phyloP scores from a whole-genome alignment of 495 filamentous ascomycete species.

The Pseudevernia furfuracea region DNA sequence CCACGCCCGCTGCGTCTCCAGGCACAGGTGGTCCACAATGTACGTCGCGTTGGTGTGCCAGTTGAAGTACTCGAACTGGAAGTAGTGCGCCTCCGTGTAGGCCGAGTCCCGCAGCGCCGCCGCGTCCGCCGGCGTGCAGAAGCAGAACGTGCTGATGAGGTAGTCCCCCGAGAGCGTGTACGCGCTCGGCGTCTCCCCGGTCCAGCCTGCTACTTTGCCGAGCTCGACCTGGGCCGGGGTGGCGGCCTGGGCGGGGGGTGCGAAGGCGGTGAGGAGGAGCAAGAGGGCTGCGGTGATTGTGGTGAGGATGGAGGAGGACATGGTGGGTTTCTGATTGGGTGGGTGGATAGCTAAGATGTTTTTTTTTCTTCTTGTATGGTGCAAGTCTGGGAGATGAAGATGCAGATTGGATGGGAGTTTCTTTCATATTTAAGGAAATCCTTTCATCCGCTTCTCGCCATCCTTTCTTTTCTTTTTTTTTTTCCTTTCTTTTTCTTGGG shows the following conservation, averaged over 20 bases:
- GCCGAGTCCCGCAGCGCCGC: background rate
- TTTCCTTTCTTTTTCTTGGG: too few species aligned
- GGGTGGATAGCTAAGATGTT: too few species aligned
- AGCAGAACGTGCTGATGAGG: slow-evolving; percentile 9
- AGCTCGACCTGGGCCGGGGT: background rate
- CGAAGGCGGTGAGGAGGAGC: background rate
- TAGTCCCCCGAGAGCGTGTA: background rate
- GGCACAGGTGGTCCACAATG: background rate
- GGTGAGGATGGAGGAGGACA: background rate
- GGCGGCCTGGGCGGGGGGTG: background rate
- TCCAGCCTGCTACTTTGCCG: background rate
- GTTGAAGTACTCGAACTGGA: slow-evolving; percentile 15
- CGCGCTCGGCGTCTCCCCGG: background rate
- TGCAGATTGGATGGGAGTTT: too few species aligned
- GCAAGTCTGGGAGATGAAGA: too few species aligned
- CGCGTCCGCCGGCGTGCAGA: slow-evolving; percentile 5
- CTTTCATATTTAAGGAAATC: too few species aligned
- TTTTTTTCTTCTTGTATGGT: background rate
- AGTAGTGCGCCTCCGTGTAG: background rate
- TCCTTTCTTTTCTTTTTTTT: too few species aligned
- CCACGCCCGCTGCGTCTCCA: too few species aligned
- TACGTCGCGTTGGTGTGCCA: slow-evolving; percentile 1
- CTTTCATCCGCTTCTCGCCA: too few species aligned
- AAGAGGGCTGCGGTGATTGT: background rate
- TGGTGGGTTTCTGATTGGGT: background rate